A percentile compares a stretch with the other conserved stretches of the same genome.
Evolutionary conservation across 1,284 basidiomycete genomes (phyloP).

Genomic region (Malassezia globosa): DNA sequence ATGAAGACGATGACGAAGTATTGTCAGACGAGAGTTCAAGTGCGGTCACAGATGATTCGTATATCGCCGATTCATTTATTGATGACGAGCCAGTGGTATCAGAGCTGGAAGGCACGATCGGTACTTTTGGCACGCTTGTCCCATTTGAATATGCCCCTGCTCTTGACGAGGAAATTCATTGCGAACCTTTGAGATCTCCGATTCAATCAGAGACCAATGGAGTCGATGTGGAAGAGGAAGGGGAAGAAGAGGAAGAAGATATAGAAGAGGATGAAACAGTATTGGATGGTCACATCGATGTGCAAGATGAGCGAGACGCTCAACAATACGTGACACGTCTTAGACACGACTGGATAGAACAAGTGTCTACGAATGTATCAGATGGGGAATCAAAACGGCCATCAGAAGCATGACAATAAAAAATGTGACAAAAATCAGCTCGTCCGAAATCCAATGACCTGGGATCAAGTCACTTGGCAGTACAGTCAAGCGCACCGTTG

Average conservation of each 20-base stretch:
- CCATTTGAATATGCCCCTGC: neutral
- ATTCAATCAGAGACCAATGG: neutral
- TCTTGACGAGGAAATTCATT: no score
- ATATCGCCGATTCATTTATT: neutral
- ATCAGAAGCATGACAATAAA: conserved; percentile 2
- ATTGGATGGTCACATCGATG: neutral
- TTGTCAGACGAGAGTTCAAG: no score
- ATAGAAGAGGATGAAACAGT: neutral
- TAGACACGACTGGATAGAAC: neutral
- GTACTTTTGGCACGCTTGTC: neutral
- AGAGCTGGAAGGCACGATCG: neutral
- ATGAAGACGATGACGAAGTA: no score
- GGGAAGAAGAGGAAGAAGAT: neutral
- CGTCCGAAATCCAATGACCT: conserved; percentile 8
- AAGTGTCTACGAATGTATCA: neutral
- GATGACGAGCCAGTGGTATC: neutral
- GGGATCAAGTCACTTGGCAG: conserved; percentile 47
- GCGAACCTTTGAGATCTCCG: no score
- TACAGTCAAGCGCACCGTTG: conserved; percentile 81
- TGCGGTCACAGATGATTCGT: neutral
- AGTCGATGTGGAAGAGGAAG: neutral
- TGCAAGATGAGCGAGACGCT: neutral
- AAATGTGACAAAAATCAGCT: conserved; percentile 12
- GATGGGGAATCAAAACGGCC: conserved; percentile 2
- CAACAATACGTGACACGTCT: neutral